phyloP scores from a whole-genome alignment of 2,329 filamentous ascomycete species.

The Sporothrix luriei region DNA sequence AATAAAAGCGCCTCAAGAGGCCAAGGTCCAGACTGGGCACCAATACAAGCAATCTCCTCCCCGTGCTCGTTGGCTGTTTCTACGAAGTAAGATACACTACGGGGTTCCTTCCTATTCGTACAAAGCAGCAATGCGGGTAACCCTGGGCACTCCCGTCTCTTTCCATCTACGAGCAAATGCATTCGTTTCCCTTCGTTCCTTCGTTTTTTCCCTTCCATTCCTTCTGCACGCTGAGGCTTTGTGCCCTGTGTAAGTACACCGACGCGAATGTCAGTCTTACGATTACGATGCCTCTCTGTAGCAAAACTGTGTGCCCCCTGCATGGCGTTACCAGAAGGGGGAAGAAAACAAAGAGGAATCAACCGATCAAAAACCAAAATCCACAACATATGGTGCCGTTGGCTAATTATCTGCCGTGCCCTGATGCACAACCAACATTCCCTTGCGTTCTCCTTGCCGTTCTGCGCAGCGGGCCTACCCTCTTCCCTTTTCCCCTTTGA shows the following conservation, averaged over 20 bases:
- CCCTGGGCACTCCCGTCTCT: constrained; percentile 20
- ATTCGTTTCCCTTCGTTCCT: neutral
- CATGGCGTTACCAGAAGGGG: neutral
- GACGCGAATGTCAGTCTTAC: neutral
- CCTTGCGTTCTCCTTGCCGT: neutral
- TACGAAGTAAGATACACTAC: too few species aligned
- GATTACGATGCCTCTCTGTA: neutral
- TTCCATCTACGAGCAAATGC: neutral
- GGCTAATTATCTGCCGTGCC: constrained; percentile 3
- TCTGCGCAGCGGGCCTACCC: constrained; percentile 4
- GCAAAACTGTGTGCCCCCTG: neutral
- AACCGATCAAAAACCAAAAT: neutral
- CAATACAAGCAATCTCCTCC: constrained; percentile 1
- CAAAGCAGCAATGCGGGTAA: constrained; percentile 20
- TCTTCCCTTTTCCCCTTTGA: constrained; percentile 25
- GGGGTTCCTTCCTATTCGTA: constrained; percentile 26
- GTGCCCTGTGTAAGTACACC: neutral
- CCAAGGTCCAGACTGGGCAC: constrained; percentile 16
- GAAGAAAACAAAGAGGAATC: neutral
- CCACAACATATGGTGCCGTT: neutral
- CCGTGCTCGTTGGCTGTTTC: too few species aligned
- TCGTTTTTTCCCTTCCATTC: constrained; percentile 2
- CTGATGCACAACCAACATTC: neutral
- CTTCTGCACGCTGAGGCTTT: neutral
- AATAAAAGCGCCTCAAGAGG: neutral